Percentiles rank a stretch among this genome's conserved stretches.
Conservation (phyloP, 805 yeast genomes). For the Lipomyces starkeyi region DNA sequence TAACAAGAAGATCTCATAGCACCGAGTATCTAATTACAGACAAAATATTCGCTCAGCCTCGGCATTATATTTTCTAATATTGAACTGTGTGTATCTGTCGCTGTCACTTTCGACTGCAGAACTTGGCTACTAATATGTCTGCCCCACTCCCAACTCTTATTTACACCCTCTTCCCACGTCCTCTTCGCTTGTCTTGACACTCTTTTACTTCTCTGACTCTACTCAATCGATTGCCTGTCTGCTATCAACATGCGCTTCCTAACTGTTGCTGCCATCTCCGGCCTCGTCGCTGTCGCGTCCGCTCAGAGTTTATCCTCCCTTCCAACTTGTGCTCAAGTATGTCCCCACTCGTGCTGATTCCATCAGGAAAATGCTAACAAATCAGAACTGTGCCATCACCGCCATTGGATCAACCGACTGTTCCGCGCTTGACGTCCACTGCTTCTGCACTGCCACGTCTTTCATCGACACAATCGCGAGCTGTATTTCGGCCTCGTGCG, state of each 20-base stretch:
- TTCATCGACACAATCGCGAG: conserved; percentile 24
- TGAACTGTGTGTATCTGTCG: neutral
- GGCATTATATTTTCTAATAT: neutral
- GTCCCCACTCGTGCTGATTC: neutral
- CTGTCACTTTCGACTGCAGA: too few relatives aligned
- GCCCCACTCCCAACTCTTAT: neutral
- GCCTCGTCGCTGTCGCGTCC: conserved; percentile 23
- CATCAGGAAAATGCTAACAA: neutral
- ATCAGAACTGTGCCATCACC: conserved; percentile 23
- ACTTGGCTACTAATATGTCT: too few relatives aligned
- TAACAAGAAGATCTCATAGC: too few relatives aligned
- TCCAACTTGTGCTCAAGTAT: conserved; percentile 31
- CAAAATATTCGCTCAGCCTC: too few relatives aligned
- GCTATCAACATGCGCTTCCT: conserved; percentile 24
- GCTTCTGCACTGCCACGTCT: conserved; percentile 25
- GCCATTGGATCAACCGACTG: conserved; percentile 24
- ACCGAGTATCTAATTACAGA: too few relatives aligned
- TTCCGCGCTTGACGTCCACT: conserved; percentile 23
- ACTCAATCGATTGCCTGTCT: neutral
- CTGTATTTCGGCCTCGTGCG: conserved; percentile 29
- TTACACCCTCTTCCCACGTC: neutral
- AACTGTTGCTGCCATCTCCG: conserved; percentile 6
- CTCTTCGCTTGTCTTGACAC: neutral
- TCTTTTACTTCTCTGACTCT: neutral
- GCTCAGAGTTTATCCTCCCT: conserved; percentile 23